Conservation (phyloP, 176 grass and related monocot species). For the Dendrocalamus sinicus region DNA sequence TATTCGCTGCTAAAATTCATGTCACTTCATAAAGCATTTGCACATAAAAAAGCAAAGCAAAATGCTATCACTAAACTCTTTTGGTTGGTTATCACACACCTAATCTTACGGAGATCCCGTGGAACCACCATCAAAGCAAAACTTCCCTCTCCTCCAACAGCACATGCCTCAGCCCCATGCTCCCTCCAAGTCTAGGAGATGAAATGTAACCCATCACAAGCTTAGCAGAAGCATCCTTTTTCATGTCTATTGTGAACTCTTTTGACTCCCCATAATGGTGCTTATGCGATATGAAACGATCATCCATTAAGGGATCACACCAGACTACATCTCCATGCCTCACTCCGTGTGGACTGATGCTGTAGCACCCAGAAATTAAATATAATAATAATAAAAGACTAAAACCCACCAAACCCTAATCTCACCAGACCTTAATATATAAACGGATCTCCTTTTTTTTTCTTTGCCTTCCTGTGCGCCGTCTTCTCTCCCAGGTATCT, state of each 20-base stretch:
- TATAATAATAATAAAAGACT: too few relatives aligned
- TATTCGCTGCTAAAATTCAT: slow-evolving; percentile 26
- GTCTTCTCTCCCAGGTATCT: too few relatives aligned
- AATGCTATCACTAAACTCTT: slow-evolving; percentile 9
- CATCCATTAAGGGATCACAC: background rate
- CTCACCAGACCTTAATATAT: too few relatives aligned
- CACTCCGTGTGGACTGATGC: background rate
- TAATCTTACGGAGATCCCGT: slow-evolving; percentile 2
- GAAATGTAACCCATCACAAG: background rate
- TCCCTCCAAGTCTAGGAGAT: background rate
- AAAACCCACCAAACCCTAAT: too few relatives aligned
- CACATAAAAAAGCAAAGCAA: background rate
- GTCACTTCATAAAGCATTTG: slow-evolving; percentile 1
- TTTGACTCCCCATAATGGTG: background rate
- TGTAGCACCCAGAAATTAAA: too few relatives aligned
- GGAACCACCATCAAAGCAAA: slow-evolving; percentile 1
- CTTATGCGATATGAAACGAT: background rate
- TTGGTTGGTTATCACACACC: slow-evolving; percentile 12
- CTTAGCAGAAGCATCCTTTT: slow-evolving; percentile 14
- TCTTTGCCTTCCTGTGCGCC: too few relatives aligned
- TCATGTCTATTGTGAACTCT: background rate
- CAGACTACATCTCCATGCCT: background rate
- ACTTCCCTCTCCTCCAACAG: slow-evolving; percentile 3
- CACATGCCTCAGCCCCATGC: background rate
- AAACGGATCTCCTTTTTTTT: too few relatives aligned